A percentile compares a stretch with the other conserved stretches of the same genome.
Evolutionary conservation across 2,329 filamentous ascomycete species (phyloP).

Genomic region (Ophiostoma fasciatum): DNA sequence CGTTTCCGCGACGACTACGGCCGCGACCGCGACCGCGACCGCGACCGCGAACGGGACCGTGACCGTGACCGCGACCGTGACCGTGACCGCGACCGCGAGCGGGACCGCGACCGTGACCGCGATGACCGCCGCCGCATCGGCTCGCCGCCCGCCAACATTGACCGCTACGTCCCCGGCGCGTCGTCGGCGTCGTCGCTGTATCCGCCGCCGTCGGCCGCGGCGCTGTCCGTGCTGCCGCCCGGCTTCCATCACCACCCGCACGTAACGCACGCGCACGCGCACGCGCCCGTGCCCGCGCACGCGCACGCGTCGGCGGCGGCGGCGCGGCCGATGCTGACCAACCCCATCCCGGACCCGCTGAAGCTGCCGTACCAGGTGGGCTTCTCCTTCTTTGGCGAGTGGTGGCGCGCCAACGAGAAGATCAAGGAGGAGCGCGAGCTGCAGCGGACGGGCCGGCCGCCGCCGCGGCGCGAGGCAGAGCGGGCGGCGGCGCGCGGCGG

Average conservation of each 20-base stretch:
- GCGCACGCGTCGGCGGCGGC: constrained; percentile 26
- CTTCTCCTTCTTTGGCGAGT: constrained; percentile 75
- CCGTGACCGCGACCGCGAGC: constrained; percentile 38
- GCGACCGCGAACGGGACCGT: constrained; percentile 19
- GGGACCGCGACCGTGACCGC: constrained; percentile 22
- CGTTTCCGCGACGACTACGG: constrained; percentile 54
- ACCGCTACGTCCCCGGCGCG: constrained; percentile 76
- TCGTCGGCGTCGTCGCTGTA: constrained; percentile 42
- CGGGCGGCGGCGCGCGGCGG: constrained; percentile 48
- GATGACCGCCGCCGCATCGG: constrained; percentile 49
- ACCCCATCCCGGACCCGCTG: constrained; percentile 58
- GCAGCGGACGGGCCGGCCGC: constrained; percentile 50
- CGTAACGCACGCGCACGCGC: constrained; percentile 22
- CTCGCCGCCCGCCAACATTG: constrained; percentile 57
- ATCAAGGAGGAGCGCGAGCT: constrained; percentile 73
- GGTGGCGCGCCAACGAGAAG: constrained; percentile 71
- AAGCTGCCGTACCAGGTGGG: constrained; percentile 66
- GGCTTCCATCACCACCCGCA: constrained; percentile 46
- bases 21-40: constrained; percentile 18
- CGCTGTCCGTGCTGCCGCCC: constrained; percentile 53
- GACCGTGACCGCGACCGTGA: constrained; percentile 36
- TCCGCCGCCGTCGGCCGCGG: constrained; percentile 36
- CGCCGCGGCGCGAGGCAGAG: constrained; percentile 50
- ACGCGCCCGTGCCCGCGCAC: constrained; percentile 24
- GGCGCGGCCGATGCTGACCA: constrained; percentile 34